Conservation (phyloP, 768 basidiomycete species). For the Fistulinella prunicolor region DNA sequence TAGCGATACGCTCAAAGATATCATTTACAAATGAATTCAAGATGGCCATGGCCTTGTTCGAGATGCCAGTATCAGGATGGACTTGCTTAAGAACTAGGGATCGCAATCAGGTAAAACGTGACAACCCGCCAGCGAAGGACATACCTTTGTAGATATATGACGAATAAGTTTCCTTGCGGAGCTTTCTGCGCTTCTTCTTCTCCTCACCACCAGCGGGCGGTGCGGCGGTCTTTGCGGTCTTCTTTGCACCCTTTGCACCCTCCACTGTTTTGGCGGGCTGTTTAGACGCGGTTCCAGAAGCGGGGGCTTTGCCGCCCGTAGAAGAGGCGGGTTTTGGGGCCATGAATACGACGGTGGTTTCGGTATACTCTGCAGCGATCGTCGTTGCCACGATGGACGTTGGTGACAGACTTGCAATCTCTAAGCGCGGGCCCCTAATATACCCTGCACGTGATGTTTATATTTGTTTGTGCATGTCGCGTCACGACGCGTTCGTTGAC, state of each 20-base stretch:
- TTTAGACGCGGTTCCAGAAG: slow-evolving; percentile 55
- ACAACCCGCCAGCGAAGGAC: neutral
- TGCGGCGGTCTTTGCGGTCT: slow-evolving; percentile 55
- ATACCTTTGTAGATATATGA: slow-evolving; percentile 92
- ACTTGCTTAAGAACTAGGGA: slow-evolving; percentile 87
- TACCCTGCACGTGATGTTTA: slow-evolving; percentile 31
- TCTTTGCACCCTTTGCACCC: slow-evolving; percentile 75
- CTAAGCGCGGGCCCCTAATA: slow-evolving; percentile 33
- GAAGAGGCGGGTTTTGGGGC: slow-evolving; percentile 67
- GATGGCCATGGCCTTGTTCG: slow-evolving; percentile 98
- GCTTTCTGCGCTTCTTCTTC: slow-evolving; percentile 87
- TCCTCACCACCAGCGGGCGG: slow-evolving; percentile 60
- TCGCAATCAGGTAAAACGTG: slow-evolving; percentile 1
- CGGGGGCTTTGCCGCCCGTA: slow-evolving; percentile 64
- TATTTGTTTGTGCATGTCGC: slow-evolving; percentile 27
- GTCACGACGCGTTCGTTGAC: slow-evolving; percentile 43
- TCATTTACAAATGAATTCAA: slow-evolving; percentile 96
- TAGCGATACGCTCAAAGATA: slow-evolving; percentile 91
- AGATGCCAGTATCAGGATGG: slow-evolving; percentile 98
- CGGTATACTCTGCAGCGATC: neutral
- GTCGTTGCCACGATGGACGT: slow-evolving; percentile 19
- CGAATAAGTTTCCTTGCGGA: slow-evolving; percentile 89
- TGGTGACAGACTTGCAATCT: slow-evolving; percentile 1
- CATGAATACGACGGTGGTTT: slow-evolving; percentile 30
- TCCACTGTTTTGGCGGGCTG: slow-evolving; percentile 55